These are phyloP conservation scores for Priceomyces fermenticarens DNA, from an alignment of 805 yeast genomes.

Conservation along the genomic window DNA sequence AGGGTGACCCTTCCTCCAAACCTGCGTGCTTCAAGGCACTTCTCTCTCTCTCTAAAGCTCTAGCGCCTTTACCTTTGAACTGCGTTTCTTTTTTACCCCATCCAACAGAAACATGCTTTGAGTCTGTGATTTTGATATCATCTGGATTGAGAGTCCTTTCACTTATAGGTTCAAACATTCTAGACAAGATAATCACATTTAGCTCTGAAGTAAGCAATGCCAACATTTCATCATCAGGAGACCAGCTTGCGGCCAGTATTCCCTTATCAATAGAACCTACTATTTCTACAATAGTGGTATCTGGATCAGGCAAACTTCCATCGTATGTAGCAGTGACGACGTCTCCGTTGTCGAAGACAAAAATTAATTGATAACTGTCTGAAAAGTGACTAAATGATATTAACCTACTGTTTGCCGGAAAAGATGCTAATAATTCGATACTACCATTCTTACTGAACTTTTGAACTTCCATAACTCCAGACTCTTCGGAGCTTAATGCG, in stretches of 20 bases:
- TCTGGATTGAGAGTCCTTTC: constrained; percentile 57
- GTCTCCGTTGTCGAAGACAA: constrained; percentile 75
- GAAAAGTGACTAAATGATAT: constrained; percentile 65
- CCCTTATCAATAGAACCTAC: constrained; percentile 85
- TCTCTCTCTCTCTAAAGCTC: constrained; percentile 66
- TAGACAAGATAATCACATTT: constrained; percentile 63
- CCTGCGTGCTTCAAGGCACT: constrained; percentile 62
- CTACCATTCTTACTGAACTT: constrained; percentile 66
- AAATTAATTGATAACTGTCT: constrained; percentile 62
- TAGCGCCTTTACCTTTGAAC: constrained; percentile 90
- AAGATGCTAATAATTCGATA: constrained; percentile 56
- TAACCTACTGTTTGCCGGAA: constrained; percentile 46
- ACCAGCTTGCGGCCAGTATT: constrained; percentile 74
- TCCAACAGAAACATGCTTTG: constrained; percentile 91
- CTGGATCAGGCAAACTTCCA: constrained; percentile 40
- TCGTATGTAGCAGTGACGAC: constrained; percentile 66
- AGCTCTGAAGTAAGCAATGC: constrained; percentile 62
- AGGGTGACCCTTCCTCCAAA: constrained; percentile 52
- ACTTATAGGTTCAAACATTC: constrained; percentile 74
- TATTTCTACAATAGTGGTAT: constrained; percentile 61
- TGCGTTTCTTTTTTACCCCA: constrained; percentile 99
- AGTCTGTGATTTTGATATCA: constrained; percentile 57
- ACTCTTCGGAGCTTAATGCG: constrained; percentile 52
- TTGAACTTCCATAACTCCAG: constrained; percentile 67
- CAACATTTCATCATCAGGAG: constrained; percentile 86